Base-by-base conservation (phyloP, 2,329 filamentous ascomycete species). In the Clonostachys chloroleuca region DNA sequence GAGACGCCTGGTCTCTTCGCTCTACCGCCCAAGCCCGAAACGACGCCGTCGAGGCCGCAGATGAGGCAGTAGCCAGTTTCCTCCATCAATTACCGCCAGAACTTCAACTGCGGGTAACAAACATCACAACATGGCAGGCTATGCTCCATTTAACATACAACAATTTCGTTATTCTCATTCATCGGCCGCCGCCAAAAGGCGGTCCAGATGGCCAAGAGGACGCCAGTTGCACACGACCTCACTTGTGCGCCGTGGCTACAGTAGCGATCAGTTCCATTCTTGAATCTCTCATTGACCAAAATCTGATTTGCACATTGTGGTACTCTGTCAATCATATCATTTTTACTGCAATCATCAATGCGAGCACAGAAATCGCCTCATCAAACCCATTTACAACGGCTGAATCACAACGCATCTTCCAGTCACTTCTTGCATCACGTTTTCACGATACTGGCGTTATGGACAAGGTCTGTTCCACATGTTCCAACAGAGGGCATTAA, bases 91-190 rank as follows among this genome's bases (percentile, higher is more conserved):
- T 66, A 4, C 64, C 64, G 2, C 49, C 55, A 5, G 47, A 45
- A 16, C 57, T 66, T 2, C 59, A 56, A 13, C 40, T 59, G 6
- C 55, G 59, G 1, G 35, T 49, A 4, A 34, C 56, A 2, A 46
- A 54, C 13, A 53, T 55, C 3, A 53, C 54, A 34, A 52, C 51
- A 13, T 66, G 63, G 64, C 56, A 59, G 41, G 56, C 57, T 5
- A 61, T 52, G 12, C 58, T 66, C 16, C 64, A 66, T 46, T 56
- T 66, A 33, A 62, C 60, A 2, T 66, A 65, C 44, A 64, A 64
- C 44, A 62, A 61, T 49, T 60, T 63, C 35, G 55, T 66, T 30
- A 53, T 65, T n/a, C 54, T 66, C 5, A 56, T 66, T 12, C 64
- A 66, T 46, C 56, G 64, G 5, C 56, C 60, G 5, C 52, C 57